Percentiles rank a stretch among this genome's conserved stretches.
These are phyloP conservation scores for Fusarium nygamai DNA, from an alignment of 2,329 filamentous ascomycete genomes.

Conservation along the genomic window DNA sequence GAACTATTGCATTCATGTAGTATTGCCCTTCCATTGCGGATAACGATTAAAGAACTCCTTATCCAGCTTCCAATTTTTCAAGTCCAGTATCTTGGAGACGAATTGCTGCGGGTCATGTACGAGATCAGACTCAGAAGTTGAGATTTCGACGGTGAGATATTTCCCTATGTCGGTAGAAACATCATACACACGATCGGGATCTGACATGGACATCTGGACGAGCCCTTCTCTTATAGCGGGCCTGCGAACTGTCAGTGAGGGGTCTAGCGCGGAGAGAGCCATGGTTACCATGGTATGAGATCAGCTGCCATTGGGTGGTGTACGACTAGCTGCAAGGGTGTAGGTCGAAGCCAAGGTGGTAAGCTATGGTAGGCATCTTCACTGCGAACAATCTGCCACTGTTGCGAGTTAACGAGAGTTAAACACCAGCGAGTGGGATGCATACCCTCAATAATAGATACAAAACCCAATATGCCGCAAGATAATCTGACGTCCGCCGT, in stretches of 20 bases:
- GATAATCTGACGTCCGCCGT: background rate
- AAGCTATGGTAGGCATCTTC: slow-evolving; percentile 11
- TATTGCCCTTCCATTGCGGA: background rate
- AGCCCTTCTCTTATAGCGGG: slow-evolving; percentile 8
- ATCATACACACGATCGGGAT: background rate
- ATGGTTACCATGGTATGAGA: slow-evolving; percentile 7
- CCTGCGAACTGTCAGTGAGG: background rate
- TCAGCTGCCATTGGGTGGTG: slow-evolving; percentile 8
- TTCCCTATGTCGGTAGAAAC: background rate
- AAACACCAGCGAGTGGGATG: fast-evolving
- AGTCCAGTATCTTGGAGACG: background rate
- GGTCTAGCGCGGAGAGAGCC: background rate
- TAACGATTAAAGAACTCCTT: slow-evolving; percentile 3
- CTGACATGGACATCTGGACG: slow-evolving; percentile 5
- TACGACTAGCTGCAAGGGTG: slow-evolving; percentile 1
- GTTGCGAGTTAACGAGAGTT: background rate
- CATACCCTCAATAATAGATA: slow-evolving; percentile 1
- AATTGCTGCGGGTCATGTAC: slow-evolving; percentile 1
- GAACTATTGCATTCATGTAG: background rate
- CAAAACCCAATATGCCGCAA: background rate
- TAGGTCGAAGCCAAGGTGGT: background rate
- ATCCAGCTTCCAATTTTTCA: slow-evolving; percentile 10
- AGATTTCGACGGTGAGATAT: slow-evolving; percentile 4
- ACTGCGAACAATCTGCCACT: slow-evolving; percentile 8
- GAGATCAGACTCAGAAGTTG: background rate